Percentiles rank a stretch among this genome's conserved stretches.
Conservation (phyloP, 139 green algal species). For the Edaphochlamys debaryana region DNA sequence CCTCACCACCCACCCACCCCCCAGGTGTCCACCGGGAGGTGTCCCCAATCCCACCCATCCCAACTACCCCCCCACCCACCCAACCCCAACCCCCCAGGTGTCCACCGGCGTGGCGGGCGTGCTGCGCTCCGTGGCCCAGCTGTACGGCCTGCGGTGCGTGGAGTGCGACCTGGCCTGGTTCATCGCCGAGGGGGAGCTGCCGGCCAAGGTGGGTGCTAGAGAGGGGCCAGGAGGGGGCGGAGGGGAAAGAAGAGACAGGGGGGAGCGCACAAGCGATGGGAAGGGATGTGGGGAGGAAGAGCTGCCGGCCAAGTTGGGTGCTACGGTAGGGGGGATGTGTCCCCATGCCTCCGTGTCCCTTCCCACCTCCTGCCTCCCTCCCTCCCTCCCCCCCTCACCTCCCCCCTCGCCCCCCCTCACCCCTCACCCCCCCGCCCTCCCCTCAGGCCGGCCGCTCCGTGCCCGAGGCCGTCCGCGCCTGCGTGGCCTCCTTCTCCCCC, state of each 20-base stretch:
- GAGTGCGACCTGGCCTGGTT: conserved; percentile 85
- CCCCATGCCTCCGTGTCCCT: no score
- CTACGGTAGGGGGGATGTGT: no score
- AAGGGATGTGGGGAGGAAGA: neutral
- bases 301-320: no score
- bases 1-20: no score
- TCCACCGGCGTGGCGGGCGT: conserved; percentile 45
- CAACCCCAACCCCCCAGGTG: no score
- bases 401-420: no score
- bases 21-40: no score
- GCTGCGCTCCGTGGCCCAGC: conserved; percentile 60
- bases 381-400: no score
- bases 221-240: no score
- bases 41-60: no score
- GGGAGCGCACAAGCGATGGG: neutral
- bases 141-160: conserved; percentile 80
- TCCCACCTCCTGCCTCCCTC: no score
- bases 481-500: conserved; percentile 65
- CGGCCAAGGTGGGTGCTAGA: conserved; percentile 40
- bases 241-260: neutral
- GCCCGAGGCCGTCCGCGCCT: conserved; percentile 53
- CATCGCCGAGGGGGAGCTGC: conserved; percentile 72
- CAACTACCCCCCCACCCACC: no score
- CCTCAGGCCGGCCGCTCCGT: conserved; percentile 55
- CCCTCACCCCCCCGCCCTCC: neutral